Conservation (phyloP, 2,329 filamentous ascomycete species). For the Didymella segeticola region DNA sequence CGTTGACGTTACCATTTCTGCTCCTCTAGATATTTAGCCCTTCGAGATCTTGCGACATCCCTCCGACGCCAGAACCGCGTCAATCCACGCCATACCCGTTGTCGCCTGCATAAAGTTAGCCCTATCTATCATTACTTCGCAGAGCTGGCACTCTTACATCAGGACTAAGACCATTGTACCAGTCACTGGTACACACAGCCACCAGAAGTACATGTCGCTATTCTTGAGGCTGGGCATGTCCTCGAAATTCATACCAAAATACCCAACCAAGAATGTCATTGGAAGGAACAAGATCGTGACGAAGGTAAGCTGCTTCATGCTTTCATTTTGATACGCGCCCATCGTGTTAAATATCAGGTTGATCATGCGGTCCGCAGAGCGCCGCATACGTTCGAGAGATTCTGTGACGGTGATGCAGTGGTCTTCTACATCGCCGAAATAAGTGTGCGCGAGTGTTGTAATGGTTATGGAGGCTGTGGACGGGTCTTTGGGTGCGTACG, state of each 20-base stretch:
- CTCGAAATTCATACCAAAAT: conserved; percentile 68
- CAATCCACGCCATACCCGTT: conserved; percentile 9
- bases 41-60: conserved; percentile 4
- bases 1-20: conserved; percentile 5
- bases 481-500: conserved; percentile 32
- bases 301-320: conserved; percentile 85
- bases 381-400: conserved; percentile 79
- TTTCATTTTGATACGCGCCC: conserved; percentile 84
- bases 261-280: conserved; percentile 80
- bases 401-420: conserved; percentile 85
- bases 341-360: conserved; percentile 94
- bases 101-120: conserved; percentile 4
- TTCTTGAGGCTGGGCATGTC: conserved; percentile 55
- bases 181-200: conserved; percentile 51
- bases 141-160: conserved; percentile 7
- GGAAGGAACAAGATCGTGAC: conserved; percentile 91
- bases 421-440: conserved; percentile 87
- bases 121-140: neutral
- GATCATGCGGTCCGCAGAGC: conserved; percentile 76
- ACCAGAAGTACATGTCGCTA: conserved; percentile 60
- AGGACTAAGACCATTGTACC: conserved; percentile 39
- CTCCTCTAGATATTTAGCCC: neutral
- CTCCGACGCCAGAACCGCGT: conserved; percentile 8
- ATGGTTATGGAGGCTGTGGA: conserved; percentile 71
- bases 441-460: conserved; percentile 79